These are phyloP conservation scores for Vachellia collinsii DNA, from an alignment of 306 rosid species.

Conservation along the genomic window DNA sequence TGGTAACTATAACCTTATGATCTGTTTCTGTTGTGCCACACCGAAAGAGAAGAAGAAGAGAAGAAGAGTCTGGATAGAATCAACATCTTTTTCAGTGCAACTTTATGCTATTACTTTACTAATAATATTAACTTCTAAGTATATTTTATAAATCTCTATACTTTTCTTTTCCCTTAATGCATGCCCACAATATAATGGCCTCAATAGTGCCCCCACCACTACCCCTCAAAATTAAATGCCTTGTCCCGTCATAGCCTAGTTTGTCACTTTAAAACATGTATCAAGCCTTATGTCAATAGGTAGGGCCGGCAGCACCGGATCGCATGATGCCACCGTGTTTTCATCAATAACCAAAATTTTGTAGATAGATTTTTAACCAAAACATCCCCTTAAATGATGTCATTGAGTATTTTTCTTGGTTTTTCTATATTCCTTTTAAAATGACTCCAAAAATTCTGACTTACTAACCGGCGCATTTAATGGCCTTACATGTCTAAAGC, in stretches of 20 bases:
- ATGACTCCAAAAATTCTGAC: too few species aligned
- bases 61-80: constrained; percentile 32
- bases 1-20: constrained; percentile 23
- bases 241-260: background rate
- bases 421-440: too few species aligned
- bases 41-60: constrained; percentile 37
- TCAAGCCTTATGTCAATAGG: background rate
- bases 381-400: background rate
- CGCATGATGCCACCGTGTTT: background rate
- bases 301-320: background rate
- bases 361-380: too few species aligned
- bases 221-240: background rate
- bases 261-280: background rate
- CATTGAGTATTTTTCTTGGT: too few species aligned
- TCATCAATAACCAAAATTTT: too few species aligned
- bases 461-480: background rate
- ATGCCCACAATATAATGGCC: background rate
- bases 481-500: background rate
- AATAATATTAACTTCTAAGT: constrained; percentile 22
- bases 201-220: constrained; percentile 5
- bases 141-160: background rate
- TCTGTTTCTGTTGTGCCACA: constrained; percentile 27
- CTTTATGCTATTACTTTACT: constrained; percentile 39
- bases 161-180: background rate
- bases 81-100: constrained; percentile 52